Base-by-base conservation (phyloP, 148 eudicot genomes). In the Rhododendron vialii region DNA sequence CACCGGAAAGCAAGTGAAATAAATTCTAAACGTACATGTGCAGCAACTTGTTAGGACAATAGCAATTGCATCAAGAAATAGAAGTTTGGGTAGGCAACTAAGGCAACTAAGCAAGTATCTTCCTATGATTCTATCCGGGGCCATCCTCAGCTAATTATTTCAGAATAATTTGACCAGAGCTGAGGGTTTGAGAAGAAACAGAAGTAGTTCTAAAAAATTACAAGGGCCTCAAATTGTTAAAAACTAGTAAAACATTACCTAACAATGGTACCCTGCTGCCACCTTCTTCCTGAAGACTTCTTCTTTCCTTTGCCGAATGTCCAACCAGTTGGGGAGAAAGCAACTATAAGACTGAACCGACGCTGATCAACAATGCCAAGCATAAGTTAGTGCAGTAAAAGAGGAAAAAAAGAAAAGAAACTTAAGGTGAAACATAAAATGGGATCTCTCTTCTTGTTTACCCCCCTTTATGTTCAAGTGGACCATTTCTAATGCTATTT, bases 311-410 rank as follows among this genome's bases (percentile, higher is more conserved):
- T 96, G 84, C 95, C 95, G 80, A 95, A 93, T 41, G 98, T 86
- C 99, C 98, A 96, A 67, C 99, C 99, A 88, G 98, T 94, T 30
- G 99, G 99, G 77, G 99, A 94, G 90, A 96, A 95, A 67, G 98
- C 96, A 80, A 96, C 95, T 87, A 96, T 92, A 12, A 96, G 93
- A 88, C 94, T 95, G 87, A 85, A 95, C 38, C 94, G 91, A 84
- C 83, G 92, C 99, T 96, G 94, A 81, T 77, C 85, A 86, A 82
- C 14, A 88, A 83, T 50, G 43, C 22, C 74, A 88, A 53, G 36
- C 13, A 63, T 11, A 26, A 41, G n/a, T 75, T 20, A 82, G 76
- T 13, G 55, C 36, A 75, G 4, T 22, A 80, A 20, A 67, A 33
- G 33, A 11, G 5, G 0, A 63, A 15, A 33, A 59, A 35, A 36